Percentiles rank a stretch among this genome's conserved stretches.
Evolutionary conservation across 768 basidiomycete genomes (phyloP).

Genomic region (Serpula lacrymans): DNA sequence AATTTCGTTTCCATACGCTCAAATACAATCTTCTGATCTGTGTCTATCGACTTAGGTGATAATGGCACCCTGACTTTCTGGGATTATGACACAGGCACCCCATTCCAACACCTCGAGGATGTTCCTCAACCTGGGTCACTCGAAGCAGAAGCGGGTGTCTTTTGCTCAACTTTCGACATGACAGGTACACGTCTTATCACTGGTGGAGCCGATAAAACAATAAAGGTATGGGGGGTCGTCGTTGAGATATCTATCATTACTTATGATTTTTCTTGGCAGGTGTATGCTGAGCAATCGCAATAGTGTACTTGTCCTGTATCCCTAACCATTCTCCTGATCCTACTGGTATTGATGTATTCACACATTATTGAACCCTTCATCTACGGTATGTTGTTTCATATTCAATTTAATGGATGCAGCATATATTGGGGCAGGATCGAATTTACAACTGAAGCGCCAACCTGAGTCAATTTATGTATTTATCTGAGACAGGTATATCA

Average conservation of each 20-base stretch:
- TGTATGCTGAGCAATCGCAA: conserved; percentile 72
- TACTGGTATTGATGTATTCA: neutral
- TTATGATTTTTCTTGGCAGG: conserved; percentile 23
- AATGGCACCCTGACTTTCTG: conserved; percentile 90
- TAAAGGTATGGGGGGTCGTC: conserved; percentile 65
- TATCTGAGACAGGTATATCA: conserved; percentile 20
- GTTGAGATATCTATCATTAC: conserved; percentile 3
- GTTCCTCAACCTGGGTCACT: conserved; percentile 96
- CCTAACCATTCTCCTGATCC: too few species aligned
- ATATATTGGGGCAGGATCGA: too few species aligned
- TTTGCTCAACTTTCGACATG: conserved; percentile 95
- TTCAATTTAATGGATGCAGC: too few species aligned
- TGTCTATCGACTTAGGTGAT: conserved; percentile 76
- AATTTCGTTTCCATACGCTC: conserved; percentile 22
- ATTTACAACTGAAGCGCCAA: too few species aligned
- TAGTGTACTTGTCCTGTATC: conserved; percentile 20
- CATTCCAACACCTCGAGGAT: conserved; percentile 93
- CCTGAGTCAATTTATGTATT: conserved; percentile 19
- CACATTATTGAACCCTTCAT: neutral
- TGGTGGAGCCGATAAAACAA: conserved; percentile 98
- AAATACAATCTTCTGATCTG: neutral
- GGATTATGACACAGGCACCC: conserved; percentile 93
- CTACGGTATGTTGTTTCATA: too few species aligned
- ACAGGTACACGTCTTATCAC: conserved; percentile 94
- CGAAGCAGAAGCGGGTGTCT: conserved; percentile 95